Conservation (phyloP, 169 alveolate species). For the Eimeria tenella region DNA sequence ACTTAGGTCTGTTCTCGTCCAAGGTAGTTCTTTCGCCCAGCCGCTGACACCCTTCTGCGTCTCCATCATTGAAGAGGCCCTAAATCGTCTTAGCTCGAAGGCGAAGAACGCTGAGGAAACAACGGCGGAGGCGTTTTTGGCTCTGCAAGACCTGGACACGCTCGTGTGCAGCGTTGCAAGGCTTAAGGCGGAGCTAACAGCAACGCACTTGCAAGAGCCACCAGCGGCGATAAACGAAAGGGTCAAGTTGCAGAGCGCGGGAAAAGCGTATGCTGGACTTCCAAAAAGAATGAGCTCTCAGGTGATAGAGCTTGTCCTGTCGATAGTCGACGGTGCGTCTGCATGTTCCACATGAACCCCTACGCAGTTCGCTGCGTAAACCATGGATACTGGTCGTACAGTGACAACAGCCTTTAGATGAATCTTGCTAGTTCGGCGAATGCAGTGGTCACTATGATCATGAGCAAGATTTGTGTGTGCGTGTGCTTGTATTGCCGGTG, state of each 20-base stretch:
- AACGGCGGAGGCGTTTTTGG: background rate
- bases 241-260: background rate
- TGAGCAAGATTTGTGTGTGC: background rate
- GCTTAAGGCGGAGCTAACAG: background rate
- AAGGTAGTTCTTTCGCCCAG: conserved; percentile 47
- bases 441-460: background rate
- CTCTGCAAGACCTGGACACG: background rate
- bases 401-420: too few species aligned
- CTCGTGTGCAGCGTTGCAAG: background rate
- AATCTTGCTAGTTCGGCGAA: background rate
- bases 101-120: background rate
- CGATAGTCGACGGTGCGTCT: conserved; percentile 32
- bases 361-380: too few species aligned
- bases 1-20: conserved; percentile 10
- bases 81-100: background rate
- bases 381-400: too few species aligned
- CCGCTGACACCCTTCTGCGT: conserved; percentile 46
- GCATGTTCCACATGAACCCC: too few species aligned
- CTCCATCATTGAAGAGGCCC: background rate
- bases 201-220: background rate
- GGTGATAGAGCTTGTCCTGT: conserved; percentile 24
- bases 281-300: background rate
- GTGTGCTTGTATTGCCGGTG: background rate
- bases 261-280: background rate
- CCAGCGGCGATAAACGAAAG: background rate